A percentile compares a stretch with the other conserved stretches of the same genome.
Conservation (phyloP, 441 rosid genomes). For the Gossypium schwendimanii region DNA sequence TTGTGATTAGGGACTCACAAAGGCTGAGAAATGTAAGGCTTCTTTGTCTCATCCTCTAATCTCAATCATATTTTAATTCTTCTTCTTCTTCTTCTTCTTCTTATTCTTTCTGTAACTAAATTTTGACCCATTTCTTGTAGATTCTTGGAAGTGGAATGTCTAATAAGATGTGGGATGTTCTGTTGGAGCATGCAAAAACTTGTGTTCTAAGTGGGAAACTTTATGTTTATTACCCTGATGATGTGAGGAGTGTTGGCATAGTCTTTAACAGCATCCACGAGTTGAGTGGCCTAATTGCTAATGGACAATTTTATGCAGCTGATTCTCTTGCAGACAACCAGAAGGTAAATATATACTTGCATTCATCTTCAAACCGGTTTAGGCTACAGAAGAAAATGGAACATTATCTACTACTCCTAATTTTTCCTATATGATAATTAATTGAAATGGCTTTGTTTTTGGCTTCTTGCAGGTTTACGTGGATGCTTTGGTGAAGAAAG, state of each 20-base stretch:
- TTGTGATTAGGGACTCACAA: constrained; percentile 48
- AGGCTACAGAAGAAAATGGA: not conserved
- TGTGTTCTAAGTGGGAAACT: constrained; percentile 73
- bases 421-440: not conserved
- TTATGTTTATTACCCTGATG: constrained; percentile 82
- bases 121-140: constrained; percentile 30
- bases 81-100: not conserved
- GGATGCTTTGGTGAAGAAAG: constrained; percentile 77
- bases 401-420: not conserved
- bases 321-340: constrained; percentile 82
- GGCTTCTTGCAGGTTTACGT: constrained; percentile 50
- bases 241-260: constrained; percentile 69
- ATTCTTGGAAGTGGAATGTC: constrained; percentile 99
- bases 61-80: not conserved
- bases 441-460: not conserved
- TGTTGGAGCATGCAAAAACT: constrained; percentile 92
- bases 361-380: not conserved
- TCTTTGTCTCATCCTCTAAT: not conserved
- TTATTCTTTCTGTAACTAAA: not conserved
- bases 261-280: constrained; percentile 76
- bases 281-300: constrained; percentile 64
- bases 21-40: constrained; percentile 52
- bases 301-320: constrained; percentile 42
- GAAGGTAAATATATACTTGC: constrained; percentile 43
- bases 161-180: constrained; percentile 98